A percentile compares a stretch with the other conserved stretches of the same genome.
phyloP scores from a whole-genome alignment of 768 basidiomycete species.

The Hysterangium stoloniferum region DNA sequence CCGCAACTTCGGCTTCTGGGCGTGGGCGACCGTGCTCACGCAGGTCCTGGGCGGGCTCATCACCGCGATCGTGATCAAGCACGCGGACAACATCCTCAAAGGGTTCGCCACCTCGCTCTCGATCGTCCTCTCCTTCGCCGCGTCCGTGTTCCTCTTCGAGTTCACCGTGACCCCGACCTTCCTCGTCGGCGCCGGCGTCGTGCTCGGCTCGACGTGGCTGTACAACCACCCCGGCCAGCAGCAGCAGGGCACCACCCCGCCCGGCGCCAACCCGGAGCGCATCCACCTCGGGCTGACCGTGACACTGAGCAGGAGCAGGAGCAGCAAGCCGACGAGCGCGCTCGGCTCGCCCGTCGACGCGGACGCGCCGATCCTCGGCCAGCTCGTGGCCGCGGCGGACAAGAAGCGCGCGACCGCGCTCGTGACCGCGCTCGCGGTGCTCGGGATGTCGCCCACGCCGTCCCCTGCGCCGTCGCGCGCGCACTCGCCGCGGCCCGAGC shows the following conservation, averaged over 20 bases:
- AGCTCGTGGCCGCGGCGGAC: background rate
- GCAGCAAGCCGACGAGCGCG: constrained; percentile 1
- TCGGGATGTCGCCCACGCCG: background rate
- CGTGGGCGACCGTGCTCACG: constrained; percentile 37
- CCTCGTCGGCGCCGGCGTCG: constrained; percentile 34
- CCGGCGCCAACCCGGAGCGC: background rate
- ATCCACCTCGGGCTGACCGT: background rate
- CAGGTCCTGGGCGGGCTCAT: constrained; percentile 42
- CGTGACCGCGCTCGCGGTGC: constrained; percentile 2
- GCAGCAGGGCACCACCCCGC: background rate
- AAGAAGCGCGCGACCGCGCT: background rate
- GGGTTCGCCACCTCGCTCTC: constrained; percentile 44
- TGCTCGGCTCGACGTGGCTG: constrained; percentile 35
- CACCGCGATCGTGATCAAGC: constrained; percentile 42
- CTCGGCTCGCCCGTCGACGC: constrained; percentile 3
- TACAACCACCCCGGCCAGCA: constrained; percentile 31
- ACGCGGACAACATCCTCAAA: constrained; percentile 34
- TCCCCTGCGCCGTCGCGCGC: background rate
- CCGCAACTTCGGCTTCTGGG: constrained; percentile 40
- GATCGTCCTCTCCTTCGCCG: constrained; percentile 42
- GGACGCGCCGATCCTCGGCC: constrained; percentile 1
- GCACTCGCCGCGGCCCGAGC: background rate
- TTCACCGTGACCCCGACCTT: constrained; percentile 37
- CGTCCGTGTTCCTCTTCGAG: constrained; percentile 38
- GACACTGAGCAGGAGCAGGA: background rate